Evolutionary conservation across 805 yeast species (phyloP).

Genomic region (Candida pseudoglaebosa): DNA sequence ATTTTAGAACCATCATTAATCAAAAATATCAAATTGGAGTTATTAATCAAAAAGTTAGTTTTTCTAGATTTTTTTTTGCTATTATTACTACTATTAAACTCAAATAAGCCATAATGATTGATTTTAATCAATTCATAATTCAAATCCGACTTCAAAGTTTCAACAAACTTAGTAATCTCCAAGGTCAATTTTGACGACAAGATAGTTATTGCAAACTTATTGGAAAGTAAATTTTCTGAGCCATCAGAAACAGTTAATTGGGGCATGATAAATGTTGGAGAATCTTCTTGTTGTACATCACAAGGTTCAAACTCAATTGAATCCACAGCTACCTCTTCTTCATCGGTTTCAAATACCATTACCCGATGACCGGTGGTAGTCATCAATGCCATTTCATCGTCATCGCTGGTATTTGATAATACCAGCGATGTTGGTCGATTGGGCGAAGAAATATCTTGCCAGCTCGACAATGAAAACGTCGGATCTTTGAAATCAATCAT

Average conservation of each 20-base stretch:
- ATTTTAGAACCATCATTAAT: conserved; percentile 36
- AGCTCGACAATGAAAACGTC: conserved; percentile 2
- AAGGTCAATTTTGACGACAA: conserved; percentile 18
- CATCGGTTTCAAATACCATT: conserved; percentile 41
- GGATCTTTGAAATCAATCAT: conserved; percentile 14
- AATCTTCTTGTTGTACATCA: conserved; percentile 5
- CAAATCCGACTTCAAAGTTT: conserved; percentile 13
- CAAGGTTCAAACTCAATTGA: conserved; percentile 1
- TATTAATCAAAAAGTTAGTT: conserved; percentile 10
- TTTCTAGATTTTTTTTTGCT: not conserved
- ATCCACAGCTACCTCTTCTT: conserved; percentile 23
- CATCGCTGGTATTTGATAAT: conserved; percentile 27
- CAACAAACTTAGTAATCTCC: conserved; percentile 19
- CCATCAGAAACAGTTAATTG: conserved; percentile 22
- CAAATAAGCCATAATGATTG: conserved; percentile 13
- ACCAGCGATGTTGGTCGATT: conserved; percentile 15
- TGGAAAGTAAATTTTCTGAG: conserved; percentile 1
- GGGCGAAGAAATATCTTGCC: conserved; percentile 5
- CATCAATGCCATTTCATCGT: conserved; percentile 19
- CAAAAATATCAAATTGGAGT: conserved; percentile 28
- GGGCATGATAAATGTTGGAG: conserved; percentile 37
- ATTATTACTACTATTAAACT: not conserved
- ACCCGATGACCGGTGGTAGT: conserved; percentile 21
- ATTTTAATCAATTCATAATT: conserved; percentile 12
- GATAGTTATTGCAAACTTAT: conserved; percentile 18